phyloP scores from a whole-genome alignment of 306 rosid genomes.

The Lotus japonicus region DNA sequence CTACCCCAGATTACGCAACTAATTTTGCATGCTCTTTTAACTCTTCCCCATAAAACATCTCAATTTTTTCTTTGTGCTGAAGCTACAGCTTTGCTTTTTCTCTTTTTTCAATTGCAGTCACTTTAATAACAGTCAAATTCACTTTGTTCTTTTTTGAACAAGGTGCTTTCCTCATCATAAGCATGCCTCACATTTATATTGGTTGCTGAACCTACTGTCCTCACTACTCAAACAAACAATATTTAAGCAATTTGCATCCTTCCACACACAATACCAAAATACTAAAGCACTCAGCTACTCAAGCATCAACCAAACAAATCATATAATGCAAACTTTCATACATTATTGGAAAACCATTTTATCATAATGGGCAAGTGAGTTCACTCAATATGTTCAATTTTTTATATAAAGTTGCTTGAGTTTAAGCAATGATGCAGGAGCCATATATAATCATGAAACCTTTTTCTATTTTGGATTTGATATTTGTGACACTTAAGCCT shows the following conservation, averaged over 20 bases:
- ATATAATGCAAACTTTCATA: slow-evolving; percentile 6
- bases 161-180: slow-evolving; percentile 14
- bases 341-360: not conserved
- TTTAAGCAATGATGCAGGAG: not conserved
- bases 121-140: slow-evolving; percentile 37
- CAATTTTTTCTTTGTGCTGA: not conserved
- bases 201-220: slow-evolving; percentile 18
- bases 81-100: slow-evolving; percentile 29
- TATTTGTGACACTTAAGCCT: slow-evolving; percentile 21
- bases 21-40: slow-evolving; percentile 14
- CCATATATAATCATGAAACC: not conserved
- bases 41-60: slow-evolving; percentile 17
- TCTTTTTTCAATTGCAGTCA: slow-evolving; percentile 21
- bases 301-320: not conserved
- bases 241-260: not conserved
- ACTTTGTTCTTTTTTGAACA: slow-evolving; percentile 33
- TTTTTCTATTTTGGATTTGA: not conserved
- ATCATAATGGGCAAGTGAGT: not conserved
- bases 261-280: not conserved
- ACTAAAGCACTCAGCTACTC: not conserved
- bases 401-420: not conserved
- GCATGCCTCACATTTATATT: slow-evolving; percentile 26
- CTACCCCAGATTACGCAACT: slow-evolving; percentile 21
- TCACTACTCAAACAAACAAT: not conserved
- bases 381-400: slow-evolving; percentile 7